A percentile compares a stretch with the other conserved stretches of the same genome.
phyloP scores from a whole-genome alignment of 768 basidiomycete genomes.

The Mycena haematopus region DNA sequence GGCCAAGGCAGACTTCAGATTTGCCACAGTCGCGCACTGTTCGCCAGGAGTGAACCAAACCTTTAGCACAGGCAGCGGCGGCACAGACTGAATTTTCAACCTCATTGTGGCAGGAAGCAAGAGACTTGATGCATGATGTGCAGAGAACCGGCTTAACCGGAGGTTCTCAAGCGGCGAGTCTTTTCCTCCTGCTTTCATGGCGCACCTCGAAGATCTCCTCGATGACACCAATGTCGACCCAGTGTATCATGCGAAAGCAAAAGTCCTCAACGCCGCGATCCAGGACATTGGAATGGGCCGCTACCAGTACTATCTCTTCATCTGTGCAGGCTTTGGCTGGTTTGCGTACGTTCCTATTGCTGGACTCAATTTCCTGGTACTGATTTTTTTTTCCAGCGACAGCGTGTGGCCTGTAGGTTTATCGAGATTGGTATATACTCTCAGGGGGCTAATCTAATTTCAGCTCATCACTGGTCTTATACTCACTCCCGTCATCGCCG shows the following conservation, averaged over 20 bases:
- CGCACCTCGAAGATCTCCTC: constrained; percentile 28
- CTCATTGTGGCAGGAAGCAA: constrained; percentile 44
- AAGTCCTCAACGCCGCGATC: constrained; percentile 62
- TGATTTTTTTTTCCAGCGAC: constrained; percentile 48
- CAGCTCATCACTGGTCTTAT: constrained; percentile 73
- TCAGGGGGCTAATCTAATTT: background rate
- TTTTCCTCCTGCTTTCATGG: constrained; percentile 17
- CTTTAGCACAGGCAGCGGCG: constrained; percentile 55
- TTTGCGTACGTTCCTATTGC: constrained; percentile 58
- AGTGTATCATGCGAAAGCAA: constrained; percentile 63
- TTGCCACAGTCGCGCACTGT: constrained; percentile 36
- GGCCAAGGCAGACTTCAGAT: constrained; percentile 49
- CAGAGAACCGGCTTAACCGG: background rate
- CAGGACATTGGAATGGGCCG: constrained; percentile 77
- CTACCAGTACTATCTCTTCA: constrained; percentile 70
- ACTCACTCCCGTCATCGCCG: constrained; percentile 64
- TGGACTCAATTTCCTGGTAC: background rate
- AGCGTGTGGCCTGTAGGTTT: constrained; percentile 74
- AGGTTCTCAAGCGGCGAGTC: background rate
- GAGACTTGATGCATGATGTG: background rate
- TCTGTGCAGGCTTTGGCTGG: constrained; percentile 79
- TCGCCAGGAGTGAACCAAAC: constrained; percentile 57
- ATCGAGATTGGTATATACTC: background rate
- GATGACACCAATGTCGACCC: constrained; percentile 50
- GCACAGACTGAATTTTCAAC: constrained; percentile 52